Evolutionary conservation across 192 early-diverging fungal species (phyloP).

Genomic region (Entomortierella chlamydospora): DNA sequence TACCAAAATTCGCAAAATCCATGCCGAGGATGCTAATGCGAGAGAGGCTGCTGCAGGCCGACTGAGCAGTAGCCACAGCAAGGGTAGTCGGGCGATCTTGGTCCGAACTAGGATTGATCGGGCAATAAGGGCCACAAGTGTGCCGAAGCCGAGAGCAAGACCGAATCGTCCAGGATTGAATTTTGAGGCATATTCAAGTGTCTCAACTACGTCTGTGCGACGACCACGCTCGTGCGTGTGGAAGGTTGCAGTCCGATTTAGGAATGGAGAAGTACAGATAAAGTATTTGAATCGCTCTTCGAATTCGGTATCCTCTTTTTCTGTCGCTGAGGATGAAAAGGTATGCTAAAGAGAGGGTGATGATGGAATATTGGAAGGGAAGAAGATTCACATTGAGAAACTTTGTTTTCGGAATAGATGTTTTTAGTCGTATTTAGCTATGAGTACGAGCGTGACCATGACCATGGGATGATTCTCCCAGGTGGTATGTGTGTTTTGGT

Average conservation of each 20-base stretch:
- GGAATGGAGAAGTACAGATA: constrained; percentile 66
- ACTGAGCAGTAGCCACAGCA: constrained; percentile 27
- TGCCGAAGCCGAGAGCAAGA: constrained; percentile 34
- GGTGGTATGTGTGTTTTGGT: too few relatives aligned
- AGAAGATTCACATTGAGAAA: too few relatives aligned
- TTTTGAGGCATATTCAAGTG: constrained; percentile 31
- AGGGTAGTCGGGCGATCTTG: constrained; percentile 16
- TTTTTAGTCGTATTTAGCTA: too few relatives aligned
- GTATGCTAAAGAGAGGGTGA: constrained; percentile 52
- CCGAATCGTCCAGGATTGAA: constrained; percentile 40
- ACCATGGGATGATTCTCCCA: too few relatives aligned
- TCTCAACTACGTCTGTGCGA: constrained; percentile 33
- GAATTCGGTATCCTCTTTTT: constrained; percentile 63
- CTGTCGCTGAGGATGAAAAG: constrained; percentile 59
- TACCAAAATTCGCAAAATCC: constrained; percentile 47
- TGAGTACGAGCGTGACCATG: too few relatives aligned
- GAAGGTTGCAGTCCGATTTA: constrained; percentile 58
- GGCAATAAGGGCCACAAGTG: constrained; percentile 26
- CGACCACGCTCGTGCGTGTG: constrained; percentile 56
- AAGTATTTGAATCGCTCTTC: constrained; percentile 71
- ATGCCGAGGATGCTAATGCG: constrained; percentile 29
- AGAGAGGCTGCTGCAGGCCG: constrained; percentile 30
- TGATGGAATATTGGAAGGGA: neutral
- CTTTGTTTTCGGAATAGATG: too few relatives aligned
- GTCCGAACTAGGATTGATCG: constrained; percentile 29